Evolutionary conservation across 306 rosid genomes (phyloP), one percentile per base, ranked within the genome.

Genomic region (Cyamopsis tetragonoloba): DNA sequence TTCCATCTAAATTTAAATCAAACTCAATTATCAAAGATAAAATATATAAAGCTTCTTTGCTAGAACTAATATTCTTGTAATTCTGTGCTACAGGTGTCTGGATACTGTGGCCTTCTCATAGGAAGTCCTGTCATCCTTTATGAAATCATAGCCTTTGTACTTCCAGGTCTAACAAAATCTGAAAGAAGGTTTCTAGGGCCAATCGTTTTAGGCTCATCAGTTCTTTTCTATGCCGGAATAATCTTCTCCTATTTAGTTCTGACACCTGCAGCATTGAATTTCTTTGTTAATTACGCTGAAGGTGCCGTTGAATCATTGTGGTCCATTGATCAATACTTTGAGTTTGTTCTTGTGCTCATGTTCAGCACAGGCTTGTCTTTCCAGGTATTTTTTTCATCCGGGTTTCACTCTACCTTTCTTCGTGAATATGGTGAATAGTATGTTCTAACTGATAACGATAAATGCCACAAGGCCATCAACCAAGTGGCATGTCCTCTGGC

Each of bases 311-410:
- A 93, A 77, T 93, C 98, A 23, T 46, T 93, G 27, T 93, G 98
- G 98, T 93, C 98, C 57, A 93, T 93, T 5, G 99, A 93, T 80
- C 99, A 93, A 55, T 93, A 93, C 85, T 93, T 93, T 68, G 99
- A 93, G 74, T 93, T 90, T 23, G 93, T 93, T n/a, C 92, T 93
- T 9, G 91, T 93, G 59, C 96, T 93, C 15, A 82, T 93, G 95
- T 93, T 93, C 87, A 93, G 99, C 61, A 93, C 99, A 38, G 99
- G 99, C 78, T 77, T 93, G 80, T 93, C 99, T 71, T 93, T 93
- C 86, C 99, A 93, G 99, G 99, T 93, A 83, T 61, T 24, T 20
- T 7, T 27, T 14, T 26, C 73, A 58, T 60, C 31, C 62, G 28
- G 19, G 44, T 9, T 7, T 53, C 14, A 5, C 23, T 30, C 57